These are phyloP conservation scores for Albugo laibachii DNA, from an alignment of 352 stramenopile species.

Conservation along the genomic window DNA sequence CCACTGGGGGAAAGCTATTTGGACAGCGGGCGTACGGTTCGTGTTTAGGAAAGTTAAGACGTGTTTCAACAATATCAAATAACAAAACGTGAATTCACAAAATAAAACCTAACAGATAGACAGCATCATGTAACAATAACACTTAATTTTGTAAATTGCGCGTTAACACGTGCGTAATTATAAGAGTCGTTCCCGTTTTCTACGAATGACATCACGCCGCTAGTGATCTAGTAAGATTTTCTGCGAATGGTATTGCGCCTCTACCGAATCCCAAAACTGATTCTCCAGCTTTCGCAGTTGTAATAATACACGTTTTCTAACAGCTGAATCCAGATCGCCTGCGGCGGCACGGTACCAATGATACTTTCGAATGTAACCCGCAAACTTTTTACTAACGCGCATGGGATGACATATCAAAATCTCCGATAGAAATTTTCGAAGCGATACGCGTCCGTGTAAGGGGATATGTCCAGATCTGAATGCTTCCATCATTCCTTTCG, in stretches of 20 bases:
- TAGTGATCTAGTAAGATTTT: too few relatives aligned
- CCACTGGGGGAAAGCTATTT: conserved; percentile 90
- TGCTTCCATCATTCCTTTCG: conserved; percentile 64
- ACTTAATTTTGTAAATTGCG: too few relatives aligned
- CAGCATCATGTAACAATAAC: too few relatives aligned
- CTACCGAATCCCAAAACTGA: conserved; percentile 32
- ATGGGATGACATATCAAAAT: conserved; percentile 79
- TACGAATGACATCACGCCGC: too few relatives aligned
- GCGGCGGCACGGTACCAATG: conserved; percentile 64
- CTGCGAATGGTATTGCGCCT: too few relatives aligned
- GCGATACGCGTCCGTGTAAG: conserved; percentile 56
- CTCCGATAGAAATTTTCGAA: conserved; percentile 75
- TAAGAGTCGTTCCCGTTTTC: too few relatives aligned
- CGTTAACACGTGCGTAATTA: too few relatives aligned
- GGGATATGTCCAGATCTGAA: conserved; percentile 54
- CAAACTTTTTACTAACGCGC: conserved; percentile 85
- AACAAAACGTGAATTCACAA: too few relatives aligned
- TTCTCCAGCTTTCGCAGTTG: conserved; percentile 26
- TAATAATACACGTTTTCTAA: conserved; percentile 19
- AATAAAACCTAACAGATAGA: too few relatives aligned
- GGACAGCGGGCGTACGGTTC: conserved; percentile 84
- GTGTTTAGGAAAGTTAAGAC: conserved; percentile 73
- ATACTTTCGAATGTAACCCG: conserved; percentile 75
- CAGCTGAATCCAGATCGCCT: conserved; percentile 30
- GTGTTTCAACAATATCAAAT: conserved; percentile 15